Evolutionary conservation across 2,329 filamentous ascomycete species (phyloP).

Genomic region (Lecanicillium sp.): DNA sequence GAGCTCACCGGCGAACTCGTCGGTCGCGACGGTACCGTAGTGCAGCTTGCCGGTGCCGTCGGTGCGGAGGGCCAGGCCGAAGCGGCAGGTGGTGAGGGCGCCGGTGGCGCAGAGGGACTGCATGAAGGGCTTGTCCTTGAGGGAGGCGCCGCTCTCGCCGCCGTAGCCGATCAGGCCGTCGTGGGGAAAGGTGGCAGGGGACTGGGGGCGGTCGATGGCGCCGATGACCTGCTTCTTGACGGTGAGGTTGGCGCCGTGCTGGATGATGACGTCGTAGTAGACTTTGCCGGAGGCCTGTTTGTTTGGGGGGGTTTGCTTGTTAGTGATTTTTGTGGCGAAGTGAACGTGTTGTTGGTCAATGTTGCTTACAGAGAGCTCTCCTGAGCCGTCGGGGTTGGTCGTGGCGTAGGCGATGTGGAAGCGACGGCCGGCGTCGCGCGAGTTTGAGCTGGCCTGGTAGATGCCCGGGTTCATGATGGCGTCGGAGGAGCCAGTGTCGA

Average conservation of each 20-base stretch:
- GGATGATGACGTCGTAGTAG: constrained; percentile 17
- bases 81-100: constrained; percentile 17
- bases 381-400: constrained; percentile 18
- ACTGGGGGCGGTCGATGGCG: constrained; percentile 12
- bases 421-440: constrained; percentile 4
- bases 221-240: constrained; percentile 16
- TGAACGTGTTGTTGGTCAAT: too few species aligned
- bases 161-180: constrained; percentile 19
- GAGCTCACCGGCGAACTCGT: constrained; percentile 14
- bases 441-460: constrained; percentile 16
- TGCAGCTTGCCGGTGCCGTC: constrained; percentile 18
- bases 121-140: constrained; percentile 15
- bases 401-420: constrained; percentile 18
- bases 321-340: too few species aligned
- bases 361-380: constrained; percentile 13
- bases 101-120: constrained; percentile 16
- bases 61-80: constrained; percentile 17
- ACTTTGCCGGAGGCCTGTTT: constrained; percentile 16
- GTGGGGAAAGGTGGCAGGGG: constrained; percentile 16
- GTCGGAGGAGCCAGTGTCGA: constrained; percentile 19
- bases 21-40: constrained; percentile 17
- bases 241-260: constrained; percentile 16
- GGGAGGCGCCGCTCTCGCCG: constrained; percentile 9
- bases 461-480: constrained; percentile 17
- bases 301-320: not conserved